Evolutionary conservation across 2,329 filamentous ascomycete genomes (phyloP).

Genomic region (Daldinia eschscholtzii): DNA sequence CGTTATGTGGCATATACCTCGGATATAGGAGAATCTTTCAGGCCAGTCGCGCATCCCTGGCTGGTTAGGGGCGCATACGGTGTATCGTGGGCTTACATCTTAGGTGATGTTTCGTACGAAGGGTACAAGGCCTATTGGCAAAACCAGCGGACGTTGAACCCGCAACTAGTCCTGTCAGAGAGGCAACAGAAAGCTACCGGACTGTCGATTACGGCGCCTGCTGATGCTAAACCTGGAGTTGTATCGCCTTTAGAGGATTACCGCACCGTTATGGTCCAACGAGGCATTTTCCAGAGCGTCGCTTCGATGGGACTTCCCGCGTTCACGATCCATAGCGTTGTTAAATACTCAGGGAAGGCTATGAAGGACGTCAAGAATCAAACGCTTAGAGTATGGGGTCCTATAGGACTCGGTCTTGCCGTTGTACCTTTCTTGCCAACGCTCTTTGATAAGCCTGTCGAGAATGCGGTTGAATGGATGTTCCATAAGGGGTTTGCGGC

Average conservation of each 20-base stretch:
- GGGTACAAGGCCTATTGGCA: slow-evolving; percentile 94
- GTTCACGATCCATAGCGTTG: slow-evolving; percentile 93
- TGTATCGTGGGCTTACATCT: slow-evolving; percentile 90
- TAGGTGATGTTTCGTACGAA: slow-evolving; percentile 91
- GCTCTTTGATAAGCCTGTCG: slow-evolving; percentile 92
- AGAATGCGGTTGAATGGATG: slow-evolving; percentile 88
- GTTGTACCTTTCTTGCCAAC: slow-evolving; percentile 86
- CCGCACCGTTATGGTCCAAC: slow-evolving; percentile 88
- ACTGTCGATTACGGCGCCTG: slow-evolving; percentile 53
- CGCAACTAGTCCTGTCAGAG: slow-evolving; percentile 68
- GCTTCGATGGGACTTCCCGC: slow-evolving; percentile 95
- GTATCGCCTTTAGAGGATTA: slow-evolving; percentile 87
- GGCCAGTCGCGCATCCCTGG: slow-evolving; percentile 88
- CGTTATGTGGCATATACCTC: slow-evolving; percentile 97
- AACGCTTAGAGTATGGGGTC: slow-evolving; percentile 83
- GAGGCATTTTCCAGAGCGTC: slow-evolving; percentile 89
- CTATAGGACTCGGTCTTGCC: slow-evolving; percentile 84
- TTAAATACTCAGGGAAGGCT: slow-evolving; percentile 88
- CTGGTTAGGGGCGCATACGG: slow-evolving; percentile 87
- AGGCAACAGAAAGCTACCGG: slow-evolving; percentile 64
- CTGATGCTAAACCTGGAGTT: slow-evolving; percentile 55
- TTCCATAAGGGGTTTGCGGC: slow-evolving; percentile 86
- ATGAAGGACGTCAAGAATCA: slow-evolving; percentile 85
- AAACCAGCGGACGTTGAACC: slow-evolving; percentile 82
- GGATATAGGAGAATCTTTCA: slow-evolving; percentile 96